Conservation (phyloP, 805 yeast genomes). For the Ogataea methylovora region DNA sequence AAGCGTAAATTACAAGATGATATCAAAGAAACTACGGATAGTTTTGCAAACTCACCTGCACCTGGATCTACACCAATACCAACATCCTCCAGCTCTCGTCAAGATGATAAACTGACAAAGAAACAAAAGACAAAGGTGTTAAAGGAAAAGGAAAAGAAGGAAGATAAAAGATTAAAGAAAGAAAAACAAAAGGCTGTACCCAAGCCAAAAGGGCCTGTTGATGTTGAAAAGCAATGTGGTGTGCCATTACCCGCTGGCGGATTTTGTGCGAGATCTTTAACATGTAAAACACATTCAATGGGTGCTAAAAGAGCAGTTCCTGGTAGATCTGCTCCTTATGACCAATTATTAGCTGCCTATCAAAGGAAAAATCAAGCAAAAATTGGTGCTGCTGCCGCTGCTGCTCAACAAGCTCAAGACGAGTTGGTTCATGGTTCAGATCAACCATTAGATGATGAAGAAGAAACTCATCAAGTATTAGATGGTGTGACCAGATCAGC, state of each 20-base stretch:
- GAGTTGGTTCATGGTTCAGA: conserved; percentile 43
- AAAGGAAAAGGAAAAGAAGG: conserved; percentile 3
- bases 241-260: conserved; percentile 93
- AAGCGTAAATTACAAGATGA: conserved; percentile 15
- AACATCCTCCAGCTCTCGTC: no score
- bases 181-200: conserved; percentile 36
- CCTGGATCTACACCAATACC: conserved; percentile 5
- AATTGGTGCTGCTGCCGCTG: conserved; percentile 73
- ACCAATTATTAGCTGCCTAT: conserved; percentile 76
- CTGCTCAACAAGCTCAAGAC: conserved; percentile 71
- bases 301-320: conserved; percentile 94
- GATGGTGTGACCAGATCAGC: conserved; percentile 79
- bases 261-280: conserved; percentile 88
- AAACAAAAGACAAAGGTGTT: conserved; percentile 7
- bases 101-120: no score
- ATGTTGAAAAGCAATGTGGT: conserved; percentile 93
- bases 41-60: conserved; percentile 13
- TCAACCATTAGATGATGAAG: conserved; percentile 70
- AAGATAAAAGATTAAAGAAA: conserved; percentile 22
- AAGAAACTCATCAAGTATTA: conserved; percentile 85
- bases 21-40: conserved; percentile 19
- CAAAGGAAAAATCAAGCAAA: conserved; percentile 92
- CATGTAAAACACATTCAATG: conserved; percentile 98
- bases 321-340: conserved; percentile 92
- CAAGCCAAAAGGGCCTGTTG: conserved; percentile 75